Conservation (phyloP, 2,329 filamentous ascomycete genomes). For the Sclerotinia spermophila region DNA sequence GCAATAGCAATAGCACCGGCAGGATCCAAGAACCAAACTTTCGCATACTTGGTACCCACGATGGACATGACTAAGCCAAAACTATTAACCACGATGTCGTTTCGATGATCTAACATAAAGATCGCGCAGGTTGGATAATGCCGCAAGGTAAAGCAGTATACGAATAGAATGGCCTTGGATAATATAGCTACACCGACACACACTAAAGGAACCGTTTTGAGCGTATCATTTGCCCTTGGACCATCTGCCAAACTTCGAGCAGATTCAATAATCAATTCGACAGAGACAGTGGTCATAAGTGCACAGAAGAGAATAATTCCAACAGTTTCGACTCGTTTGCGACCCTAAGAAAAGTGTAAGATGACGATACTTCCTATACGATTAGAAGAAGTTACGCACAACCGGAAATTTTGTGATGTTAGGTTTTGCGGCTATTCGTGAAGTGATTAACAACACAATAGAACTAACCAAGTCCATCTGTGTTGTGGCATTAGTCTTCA, state of each 20-base stretch:
- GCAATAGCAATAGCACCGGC: slow-evolving; percentile 85
- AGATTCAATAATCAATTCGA: slow-evolving; percentile 90
- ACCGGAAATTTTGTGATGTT: slow-evolving; percentile 18
- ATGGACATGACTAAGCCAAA: slow-evolving; percentile 88
- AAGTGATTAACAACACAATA: slow-evolving; percentile 82
- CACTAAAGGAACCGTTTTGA: slow-evolving; percentile 73
- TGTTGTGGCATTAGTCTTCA: neutral
- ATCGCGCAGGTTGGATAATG: slow-evolving; percentile 90
- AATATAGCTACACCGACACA: slow-evolving; percentile 72
- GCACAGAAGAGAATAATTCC: slow-evolving; percentile 97
- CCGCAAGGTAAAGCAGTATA: slow-evolving; percentile 89
- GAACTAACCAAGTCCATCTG: slow-evolving; percentile 68
- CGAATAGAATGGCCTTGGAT: slow-evolving; percentile 78
- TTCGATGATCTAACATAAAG: slow-evolving; percentile 94
- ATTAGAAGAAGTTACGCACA: neutral
- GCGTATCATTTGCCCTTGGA: slow-evolving; percentile 45
- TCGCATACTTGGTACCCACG: slow-evolving; percentile 75
- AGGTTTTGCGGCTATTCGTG: slow-evolving; percentile 77
- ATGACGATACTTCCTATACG: no score
- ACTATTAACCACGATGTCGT: slow-evolving; percentile 95
- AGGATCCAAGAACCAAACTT: slow-evolving; percentile 86
- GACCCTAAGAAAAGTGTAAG: slow-evolving; percentile 9
- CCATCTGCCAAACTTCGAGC: slow-evolving; percentile 62
- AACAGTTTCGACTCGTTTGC: slow-evolving; percentile 76
- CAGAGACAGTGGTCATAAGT: slow-evolving; percentile 87